Percentiles rank a stretch among this genome's conserved stretches.
Conservation (phyloP, 2,329 filamentous ascomycete species). For the Dactylellina leptospora region DNA sequence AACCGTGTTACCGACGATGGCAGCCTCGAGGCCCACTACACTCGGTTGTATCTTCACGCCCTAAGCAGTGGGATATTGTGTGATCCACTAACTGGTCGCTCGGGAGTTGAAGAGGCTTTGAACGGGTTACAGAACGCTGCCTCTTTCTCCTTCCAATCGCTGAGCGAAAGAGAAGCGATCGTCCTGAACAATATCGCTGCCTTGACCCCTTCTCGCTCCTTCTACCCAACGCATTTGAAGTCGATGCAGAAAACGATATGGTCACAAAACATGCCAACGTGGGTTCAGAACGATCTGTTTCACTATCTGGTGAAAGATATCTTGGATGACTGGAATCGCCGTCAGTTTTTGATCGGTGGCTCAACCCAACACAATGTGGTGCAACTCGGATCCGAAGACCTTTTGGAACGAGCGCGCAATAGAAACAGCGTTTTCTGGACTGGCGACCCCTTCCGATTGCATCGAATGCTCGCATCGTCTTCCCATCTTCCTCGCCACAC, state of each 20-base stretch:
- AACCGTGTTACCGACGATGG: constrained; percentile 66
- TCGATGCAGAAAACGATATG: constrained; percentile 65
- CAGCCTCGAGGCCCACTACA: constrained; percentile 65
- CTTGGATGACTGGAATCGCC: constrained; percentile 57
- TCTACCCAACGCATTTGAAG: constrained; percentile 61
- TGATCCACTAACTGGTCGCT: constrained; percentile 64
- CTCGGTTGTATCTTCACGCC: constrained; percentile 66
- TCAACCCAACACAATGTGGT: neutral
- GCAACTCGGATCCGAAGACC: neutral
- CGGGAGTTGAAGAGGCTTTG: constrained; percentile 68
- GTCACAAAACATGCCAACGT: constrained; percentile 59
- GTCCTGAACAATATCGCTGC: constrained; percentile 60
- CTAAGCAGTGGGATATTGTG: constrained; percentile 66
- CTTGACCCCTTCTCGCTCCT: constrained; percentile 62
- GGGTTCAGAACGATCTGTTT: constrained; percentile 63
- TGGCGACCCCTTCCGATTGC: neutral
- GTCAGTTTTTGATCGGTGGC: constrained; percentile 7
- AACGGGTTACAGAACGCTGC: constrained; percentile 64
- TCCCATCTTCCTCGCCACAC: neutral
- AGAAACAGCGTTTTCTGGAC: constrained; percentile 14
- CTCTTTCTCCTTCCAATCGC: constrained; percentile 63
- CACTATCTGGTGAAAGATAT: constrained; percentile 59
- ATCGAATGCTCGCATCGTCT: neutral
- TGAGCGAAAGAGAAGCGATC: constrained; percentile 60
- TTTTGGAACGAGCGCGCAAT: constrained; percentile 21